Conservation (phyloP, 441 rosid species). For the Isatis lusitanica region DNA sequence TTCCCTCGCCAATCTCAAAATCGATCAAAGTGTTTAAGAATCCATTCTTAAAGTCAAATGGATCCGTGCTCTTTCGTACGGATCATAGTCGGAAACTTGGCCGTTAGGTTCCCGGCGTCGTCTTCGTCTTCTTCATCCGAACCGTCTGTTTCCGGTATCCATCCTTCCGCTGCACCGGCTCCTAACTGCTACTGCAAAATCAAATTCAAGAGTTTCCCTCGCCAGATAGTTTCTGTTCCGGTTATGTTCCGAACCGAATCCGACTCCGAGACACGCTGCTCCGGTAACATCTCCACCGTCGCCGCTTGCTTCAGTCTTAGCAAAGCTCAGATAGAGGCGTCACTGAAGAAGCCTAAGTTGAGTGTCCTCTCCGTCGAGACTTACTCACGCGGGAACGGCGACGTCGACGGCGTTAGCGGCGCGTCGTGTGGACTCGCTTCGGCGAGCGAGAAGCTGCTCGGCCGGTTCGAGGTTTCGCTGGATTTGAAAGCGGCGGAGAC, state of each 20-base stretch:
- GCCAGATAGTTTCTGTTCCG: slow-evolving; percentile 54
- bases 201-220: slow-evolving; percentile 61
- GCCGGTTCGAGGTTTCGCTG: slow-evolving; percentile 65
- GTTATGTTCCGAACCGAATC: slow-evolving; percentile 31
- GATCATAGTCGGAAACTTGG: slow-evolving; percentile 67
- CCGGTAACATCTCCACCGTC: slow-evolving; percentile 33
- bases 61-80: slow-evolving; percentile 97
- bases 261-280: slow-evolving; percentile 43
- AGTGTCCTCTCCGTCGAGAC: slow-evolving; percentile 43
- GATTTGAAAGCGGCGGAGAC: slow-evolving; percentile 66
- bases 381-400: slow-evolving; percentile 49
- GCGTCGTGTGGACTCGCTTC: slow-evolving; percentile 71
- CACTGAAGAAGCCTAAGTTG: slow-evolving; percentile 49
- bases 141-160: slow-evolving; percentile 39
- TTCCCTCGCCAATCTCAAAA: not conserved
- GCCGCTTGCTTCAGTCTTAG: slow-evolving; percentile 76
- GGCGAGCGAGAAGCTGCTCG: slow-evolving; percentile 53
- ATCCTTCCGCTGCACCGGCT: slow-evolving; percentile 43
- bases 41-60: slow-evolving; percentile 38
- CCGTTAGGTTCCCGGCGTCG: slow-evolving; percentile 64
- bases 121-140: slow-evolving; percentile 55
- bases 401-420: slow-evolving; percentile 52
- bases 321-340: slow-evolving; percentile 54
- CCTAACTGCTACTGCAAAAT: slow-evolving; percentile 78
- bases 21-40: not conserved